These are phyloP conservation scores for Coemansia aciculifera DNA, from an alignment of 192 early-diverging fungal species.

Conservation along the genomic window DNA sequence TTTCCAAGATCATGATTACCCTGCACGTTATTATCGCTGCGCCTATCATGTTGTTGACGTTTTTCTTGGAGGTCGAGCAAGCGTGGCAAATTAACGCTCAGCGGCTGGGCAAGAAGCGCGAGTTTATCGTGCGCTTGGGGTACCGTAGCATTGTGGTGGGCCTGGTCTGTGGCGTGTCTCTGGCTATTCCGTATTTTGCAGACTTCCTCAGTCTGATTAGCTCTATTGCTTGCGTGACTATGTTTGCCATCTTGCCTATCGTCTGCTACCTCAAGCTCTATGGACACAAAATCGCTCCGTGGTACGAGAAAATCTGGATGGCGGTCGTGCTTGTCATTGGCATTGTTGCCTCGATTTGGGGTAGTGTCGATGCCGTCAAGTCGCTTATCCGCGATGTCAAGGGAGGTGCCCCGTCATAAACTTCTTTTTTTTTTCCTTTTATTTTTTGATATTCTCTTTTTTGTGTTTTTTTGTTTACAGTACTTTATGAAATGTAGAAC, in stretches of 20 bases:
- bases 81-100: constrained; percentile 54
- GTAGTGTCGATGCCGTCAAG: constrained; percentile 65
- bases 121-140: constrained; percentile 56
- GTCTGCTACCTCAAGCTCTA: constrained; percentile 71
- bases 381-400: constrained; percentile 56
- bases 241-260: constrained; percentile 75
- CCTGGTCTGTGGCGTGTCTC: constrained; percentile 58
- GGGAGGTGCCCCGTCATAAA: constrained; percentile 4
- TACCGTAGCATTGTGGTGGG: constrained; percentile 60
- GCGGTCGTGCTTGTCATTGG: constrained; percentile 58
- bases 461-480: not conserved
- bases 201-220: constrained; percentile 77
- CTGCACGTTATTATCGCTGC: constrained; percentile 76
- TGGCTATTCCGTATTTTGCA: constrained; percentile 73
- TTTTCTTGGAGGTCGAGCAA: constrained; percentile 66
- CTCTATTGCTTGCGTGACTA: constrained; percentile 64
- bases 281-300: constrained; percentile 52
- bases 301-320: constrained; percentile 56
- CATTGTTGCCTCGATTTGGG: constrained; percentile 61
- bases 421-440: not conserved
- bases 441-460: not conserved
- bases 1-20: constrained; percentile 72
- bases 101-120: constrained; percentile 43
- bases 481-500: not conserved
- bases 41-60: constrained; percentile 73